Conservation (phyloP, 306 rosid species). For the Ceratonia siliqua region DNA sequence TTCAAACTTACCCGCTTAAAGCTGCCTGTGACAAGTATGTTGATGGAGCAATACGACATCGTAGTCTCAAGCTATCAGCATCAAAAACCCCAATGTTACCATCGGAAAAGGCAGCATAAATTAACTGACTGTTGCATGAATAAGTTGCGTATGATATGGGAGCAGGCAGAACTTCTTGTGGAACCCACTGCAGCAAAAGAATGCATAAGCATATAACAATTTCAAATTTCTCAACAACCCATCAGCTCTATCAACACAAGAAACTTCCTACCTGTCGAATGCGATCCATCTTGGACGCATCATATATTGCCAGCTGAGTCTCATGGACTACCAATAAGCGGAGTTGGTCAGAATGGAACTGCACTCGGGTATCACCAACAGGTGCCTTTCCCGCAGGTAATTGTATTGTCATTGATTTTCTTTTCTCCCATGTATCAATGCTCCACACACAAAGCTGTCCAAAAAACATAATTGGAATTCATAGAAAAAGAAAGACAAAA, state of each 20-base stretch:
- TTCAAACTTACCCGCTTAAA: constrained; percentile 55
- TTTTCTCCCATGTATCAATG: constrained; percentile 94
- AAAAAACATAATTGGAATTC: constrained; percentile 2
- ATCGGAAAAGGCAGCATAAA: constrained; percentile 63
- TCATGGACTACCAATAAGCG: constrained; percentile 80
- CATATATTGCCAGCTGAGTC: constrained; percentile 82
- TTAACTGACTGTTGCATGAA: constrained; percentile 66
- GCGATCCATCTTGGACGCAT: constrained; percentile 81
- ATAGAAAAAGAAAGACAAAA: not conserved
- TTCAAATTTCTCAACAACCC: not conserved
- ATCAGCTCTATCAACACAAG: not conserved
- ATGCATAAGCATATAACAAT: constrained; percentile 5
- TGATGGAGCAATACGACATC: constrained; percentile 71
- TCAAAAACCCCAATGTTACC: constrained; percentile 77
- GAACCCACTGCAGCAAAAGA: constrained; percentile 72
- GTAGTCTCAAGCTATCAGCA: constrained; percentile 59
- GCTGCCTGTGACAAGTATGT: constrained; percentile 46
- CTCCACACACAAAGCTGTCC: constrained; percentile 80
- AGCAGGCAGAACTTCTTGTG: constrained; percentile 63
- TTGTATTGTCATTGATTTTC: constrained; percentile 62
- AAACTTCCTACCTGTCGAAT: constrained; percentile 65
- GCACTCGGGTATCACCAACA: constrained; percentile 74
- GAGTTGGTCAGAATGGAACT: constrained; percentile 75
- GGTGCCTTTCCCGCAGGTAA: constrained; percentile 72
- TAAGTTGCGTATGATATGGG: constrained; percentile 67